Percentiles rank a stretch among this genome's conserved stretches.
Conservation (phyloP, 208 protist species). For the Polymyxa betae region DNA sequence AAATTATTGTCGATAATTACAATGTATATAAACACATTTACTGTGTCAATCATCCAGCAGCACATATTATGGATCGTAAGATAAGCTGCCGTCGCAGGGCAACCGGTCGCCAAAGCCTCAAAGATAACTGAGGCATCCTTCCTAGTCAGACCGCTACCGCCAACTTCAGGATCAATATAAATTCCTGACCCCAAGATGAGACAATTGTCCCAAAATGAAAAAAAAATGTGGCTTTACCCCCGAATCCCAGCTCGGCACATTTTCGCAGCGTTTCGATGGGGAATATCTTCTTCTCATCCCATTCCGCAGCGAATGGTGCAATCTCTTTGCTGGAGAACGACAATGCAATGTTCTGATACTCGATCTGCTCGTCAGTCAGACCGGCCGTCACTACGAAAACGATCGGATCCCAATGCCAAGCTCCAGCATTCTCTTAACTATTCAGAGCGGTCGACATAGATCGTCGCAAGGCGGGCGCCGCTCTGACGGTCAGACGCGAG, state of each 20-base stretch:
- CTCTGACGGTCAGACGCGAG: no score
- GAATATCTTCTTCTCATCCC: slow-evolving; percentile 46
- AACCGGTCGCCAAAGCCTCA: slow-evolving; percentile 21
- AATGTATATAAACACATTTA: neutral
- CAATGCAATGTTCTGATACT: slow-evolving; percentile 38
- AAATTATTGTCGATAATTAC: neutral
- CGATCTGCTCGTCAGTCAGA: neutral
- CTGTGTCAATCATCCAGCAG: slow-evolving; percentile 8
- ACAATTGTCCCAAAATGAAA: neutral
- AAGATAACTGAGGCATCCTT: slow-evolving; percentile 13
- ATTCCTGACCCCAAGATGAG: neutral
- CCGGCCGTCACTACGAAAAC: neutral
- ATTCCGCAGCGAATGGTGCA: slow-evolving; percentile 14
- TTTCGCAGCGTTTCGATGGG: slow-evolving; percentile 34
- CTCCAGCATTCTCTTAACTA: no score
- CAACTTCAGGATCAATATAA: slow-evolving; percentile 1
- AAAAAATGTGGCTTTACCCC: neutral
- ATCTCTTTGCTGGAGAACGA: slow-evolving; percentile 7
- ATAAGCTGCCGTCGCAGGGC: slow-evolving; percentile 24
- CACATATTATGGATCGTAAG: slow-evolving; percentile 51
- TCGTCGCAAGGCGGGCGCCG: no score
- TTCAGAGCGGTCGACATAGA: no score
- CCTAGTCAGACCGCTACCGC: neutral
- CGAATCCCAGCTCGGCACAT: slow-evolving; percentile 24
- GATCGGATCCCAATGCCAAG: no score